Evolutionary conservation across 2,329 filamentous ascomycete species (phyloP), one percentile per base, ranked within the genome.

Genomic region (Botryotinia narcissicola): DNA sequence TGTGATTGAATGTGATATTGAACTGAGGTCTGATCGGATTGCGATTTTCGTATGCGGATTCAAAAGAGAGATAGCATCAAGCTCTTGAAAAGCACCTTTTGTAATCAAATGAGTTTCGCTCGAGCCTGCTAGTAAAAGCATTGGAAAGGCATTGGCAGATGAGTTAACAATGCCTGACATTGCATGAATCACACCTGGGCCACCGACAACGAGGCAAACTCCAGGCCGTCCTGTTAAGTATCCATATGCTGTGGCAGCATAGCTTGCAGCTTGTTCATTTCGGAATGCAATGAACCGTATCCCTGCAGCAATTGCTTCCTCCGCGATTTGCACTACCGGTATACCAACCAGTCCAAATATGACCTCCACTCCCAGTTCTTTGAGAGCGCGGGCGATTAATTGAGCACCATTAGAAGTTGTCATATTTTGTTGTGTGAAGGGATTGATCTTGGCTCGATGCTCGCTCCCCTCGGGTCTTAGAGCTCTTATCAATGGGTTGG

Each of bases 201-300:
- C 87, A 70, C 87, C 87, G 4, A 89, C 87, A n/a, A 88, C 85
- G 57, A 89, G 82, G 78, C 87, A 89, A 16, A 89, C 85, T 4
- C 87, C 88, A 6, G 87, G 87, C 72, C 79, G 84, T 32, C 87
- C 87, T 4, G 86, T 88, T 76, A 89, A 82, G 76, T 88, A 89
- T 22, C 87, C 87, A 83, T 89, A 89, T 9, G 85, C 86, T 66
- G 85, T 87, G 4, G 87, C 87, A 18, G 87, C 87, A 82, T 89
- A 89, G 75, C 84, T 85, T 46, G 86, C 86, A 18, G 87, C 86
- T 79, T 90, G 87, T 76, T 90, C 87, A 75, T 89, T 89, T 44
- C 87, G 82, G 76, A 89, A 89, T 40, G 84, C 87, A 70, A 89
- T 85, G 79, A 89, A 89, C 44, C 86, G 84, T 75, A 89, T 88